Evolutionary conservation across 2,329 filamentous ascomycete species (phyloP), one percentile per base, ranked within the genome.

Genomic region (Capronia americana): DNA sequence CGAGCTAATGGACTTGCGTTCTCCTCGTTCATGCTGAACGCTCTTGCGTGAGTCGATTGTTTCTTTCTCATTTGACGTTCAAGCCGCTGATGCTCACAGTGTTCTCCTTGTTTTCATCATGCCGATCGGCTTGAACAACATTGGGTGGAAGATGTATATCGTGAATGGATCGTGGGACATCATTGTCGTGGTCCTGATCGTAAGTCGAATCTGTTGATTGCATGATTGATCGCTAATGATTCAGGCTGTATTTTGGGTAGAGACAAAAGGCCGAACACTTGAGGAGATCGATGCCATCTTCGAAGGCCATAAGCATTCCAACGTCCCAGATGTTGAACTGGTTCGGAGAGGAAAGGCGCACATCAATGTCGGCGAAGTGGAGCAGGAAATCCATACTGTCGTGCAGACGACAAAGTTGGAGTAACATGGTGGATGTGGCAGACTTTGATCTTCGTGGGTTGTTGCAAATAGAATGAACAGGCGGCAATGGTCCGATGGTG

Each of bases 121-220:
- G 30, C 79, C 80, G 0, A 81, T 81, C 56, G 79, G 78, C 1
- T 70, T 82, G 0, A 71, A 73, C 3, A 79, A 76, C 51, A 81
- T 82, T 30, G 80, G 79, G 1, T 83, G 79, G 79, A 81, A 78
- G 64, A 79, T 79, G 76, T 84, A 81, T 64, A 81, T 84, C 71
- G 76, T 84, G 61, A 84, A 84, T 61, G 81, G 74, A 3, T 76
- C 75, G 0, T 81, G 78, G 77, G 79, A 83, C 64, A 75, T 83
- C 8, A 61, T 81, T 1, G 74, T 80, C 12, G 65, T 76, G n/a
- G 65, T 75, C 4, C 74, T 81, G 38, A 81, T 83, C 32, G 75
- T 41, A 26, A 60, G 32, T 50, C 20, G 11, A 6, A 28, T 8
- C 8, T n/a, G n/a, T n/a, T 34, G 24, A 14, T 32, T 50, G 20